Percentiles rank a stretch among this genome's conserved stretches.
Conservation (phyloP, 2,329 filamentous ascomycete species). For the Xylaria hypoxylon region DNA sequence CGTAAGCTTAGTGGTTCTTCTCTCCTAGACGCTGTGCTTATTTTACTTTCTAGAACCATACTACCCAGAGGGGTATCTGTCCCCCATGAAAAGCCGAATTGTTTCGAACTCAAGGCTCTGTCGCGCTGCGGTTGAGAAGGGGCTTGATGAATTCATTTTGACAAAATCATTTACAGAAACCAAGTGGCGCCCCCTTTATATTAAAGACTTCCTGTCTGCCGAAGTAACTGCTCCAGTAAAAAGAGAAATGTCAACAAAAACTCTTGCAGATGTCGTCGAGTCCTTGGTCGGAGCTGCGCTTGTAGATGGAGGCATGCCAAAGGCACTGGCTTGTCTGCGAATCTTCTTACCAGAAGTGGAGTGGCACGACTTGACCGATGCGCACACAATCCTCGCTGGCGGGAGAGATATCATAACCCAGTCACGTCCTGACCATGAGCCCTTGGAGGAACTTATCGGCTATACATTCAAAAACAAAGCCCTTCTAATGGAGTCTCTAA, state of each 20-base stretch:
- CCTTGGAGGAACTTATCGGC: conserved; percentile 74
- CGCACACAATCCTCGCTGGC: conserved; percentile 59
- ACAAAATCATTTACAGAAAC: conserved; percentile 72
- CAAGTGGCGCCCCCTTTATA: conserved; percentile 78
- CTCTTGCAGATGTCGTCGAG: conserved; percentile 88
- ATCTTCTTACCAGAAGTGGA: conserved; percentile 72
- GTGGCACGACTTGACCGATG: conserved; percentile 62
- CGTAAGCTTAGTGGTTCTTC: conserved; percentile 54
- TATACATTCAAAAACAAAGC: conserved; percentile 76
- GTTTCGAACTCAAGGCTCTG: conserved; percentile 82
- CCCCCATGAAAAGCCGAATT: conserved; percentile 72
- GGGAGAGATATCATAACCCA: conserved; percentile 52
- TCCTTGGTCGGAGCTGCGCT: conserved; percentile 83
- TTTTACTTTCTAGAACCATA: conserved; percentile 61
- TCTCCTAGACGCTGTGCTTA: conserved; percentile 32
- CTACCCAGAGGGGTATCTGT: conserved; percentile 83
- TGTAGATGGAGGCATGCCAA: conserved; percentile 73
- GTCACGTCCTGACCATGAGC: conserved; percentile 57
- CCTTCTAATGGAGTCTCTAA: conserved; percentile 82
- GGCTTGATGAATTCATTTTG: conserved; percentile 79
- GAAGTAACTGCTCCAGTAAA: conserved; percentile 17
- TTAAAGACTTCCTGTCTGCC: conserved; percentile 55
- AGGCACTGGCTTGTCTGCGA: conserved; percentile 72
- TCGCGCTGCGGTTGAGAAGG: conserved; percentile 69
- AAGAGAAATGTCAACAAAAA: conserved; percentile 69